Evolutionary conservation across 106 monocot species (phyloP), one percentile per base, ranked within the genome.

Genomic region (Vanilla planifolia): DNA sequence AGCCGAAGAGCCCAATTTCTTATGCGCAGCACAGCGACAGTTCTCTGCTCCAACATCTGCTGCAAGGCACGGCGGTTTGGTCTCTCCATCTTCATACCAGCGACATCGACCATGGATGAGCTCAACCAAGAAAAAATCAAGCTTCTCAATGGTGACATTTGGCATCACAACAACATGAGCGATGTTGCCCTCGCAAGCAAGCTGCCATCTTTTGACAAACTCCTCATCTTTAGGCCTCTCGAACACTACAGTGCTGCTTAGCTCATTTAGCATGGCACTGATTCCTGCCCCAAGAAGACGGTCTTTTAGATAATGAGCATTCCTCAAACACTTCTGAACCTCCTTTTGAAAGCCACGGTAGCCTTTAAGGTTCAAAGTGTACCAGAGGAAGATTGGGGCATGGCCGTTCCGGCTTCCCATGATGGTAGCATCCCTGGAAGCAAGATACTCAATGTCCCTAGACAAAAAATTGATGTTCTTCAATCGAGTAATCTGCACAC

Each of bases 81-180:
- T 37, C 14, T 41, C 36, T 14, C 75, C 85, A 46, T 75, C 85
- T n/a, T 50, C 59, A 47, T 67, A 85, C 89, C 89, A 94, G 17
- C 34, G 46, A 0, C 65, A 30, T 10, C 89, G 71, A 46, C 69
- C 36, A 67, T 72, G 53, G 14, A 75, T 61, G 46, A 91, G 71
- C 43, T 98, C 96, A 25, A 67, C 51, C 44, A 98, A 42, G 67
- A 98, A 98, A 40, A 28, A 5, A 16, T 98, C 87, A 6, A 98
- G 74, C 74, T 92, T 98, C 15, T 92, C 82, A 22, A 98, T 71
- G 46, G 70, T 85, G 19, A 98, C 82, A 45, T 69, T 98, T 7
- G 96, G 96, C 96, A 98, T 98, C 59, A 98, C 96, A 28, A 91
- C 91, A 4, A 92, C 91, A 60, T 98, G 96, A 15, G 96, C 96